Conservation (phyloP, 371 early-diverging fungal genomes). For the Mucor sp. region DNA sequence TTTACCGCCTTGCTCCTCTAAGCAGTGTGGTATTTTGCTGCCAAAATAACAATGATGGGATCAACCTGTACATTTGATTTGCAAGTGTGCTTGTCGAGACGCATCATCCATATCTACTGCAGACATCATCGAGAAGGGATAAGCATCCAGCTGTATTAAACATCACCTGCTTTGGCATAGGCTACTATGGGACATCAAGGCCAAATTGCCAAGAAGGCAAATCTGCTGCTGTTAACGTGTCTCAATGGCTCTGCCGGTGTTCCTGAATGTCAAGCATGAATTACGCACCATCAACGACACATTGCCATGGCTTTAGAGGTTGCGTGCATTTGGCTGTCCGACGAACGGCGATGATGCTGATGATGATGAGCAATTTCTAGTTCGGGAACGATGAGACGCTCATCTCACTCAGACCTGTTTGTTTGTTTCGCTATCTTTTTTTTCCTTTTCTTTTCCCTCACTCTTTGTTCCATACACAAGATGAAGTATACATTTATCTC, state of each 20-base stretch:
- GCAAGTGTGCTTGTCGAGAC: neutral
- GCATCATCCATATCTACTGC: neutral
- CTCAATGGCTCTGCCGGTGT: neutral
- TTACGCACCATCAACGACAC: neutral
- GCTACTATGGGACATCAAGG: neutral
- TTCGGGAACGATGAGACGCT: neutral
- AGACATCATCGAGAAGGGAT: too few relatives aligned
- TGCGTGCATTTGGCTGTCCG: neutral
- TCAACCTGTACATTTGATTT: neutral
- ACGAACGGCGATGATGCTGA: neutral
- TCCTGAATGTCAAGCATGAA: neutral
- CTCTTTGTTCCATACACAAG: neutral
- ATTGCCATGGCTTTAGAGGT: neutral
- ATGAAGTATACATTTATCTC: constrained; percentile 56
- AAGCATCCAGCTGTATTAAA: too few relatives aligned
- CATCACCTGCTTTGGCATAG: neutral
- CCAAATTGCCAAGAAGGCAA: neutral
- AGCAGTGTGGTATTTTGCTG: neutral
- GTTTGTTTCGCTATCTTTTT: constrained; percentile 7
- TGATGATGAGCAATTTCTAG: neutral
- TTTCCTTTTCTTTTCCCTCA: neutral
- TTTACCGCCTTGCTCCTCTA: neutral
- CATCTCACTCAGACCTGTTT: neutral
- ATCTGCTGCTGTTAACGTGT: neutral
- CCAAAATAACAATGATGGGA: neutral